Evolutionary conservation across 306 rosid species (phyloP), one percentile per base, ranked within the genome.

Genomic region (Vigna unguiculata): DNA sequence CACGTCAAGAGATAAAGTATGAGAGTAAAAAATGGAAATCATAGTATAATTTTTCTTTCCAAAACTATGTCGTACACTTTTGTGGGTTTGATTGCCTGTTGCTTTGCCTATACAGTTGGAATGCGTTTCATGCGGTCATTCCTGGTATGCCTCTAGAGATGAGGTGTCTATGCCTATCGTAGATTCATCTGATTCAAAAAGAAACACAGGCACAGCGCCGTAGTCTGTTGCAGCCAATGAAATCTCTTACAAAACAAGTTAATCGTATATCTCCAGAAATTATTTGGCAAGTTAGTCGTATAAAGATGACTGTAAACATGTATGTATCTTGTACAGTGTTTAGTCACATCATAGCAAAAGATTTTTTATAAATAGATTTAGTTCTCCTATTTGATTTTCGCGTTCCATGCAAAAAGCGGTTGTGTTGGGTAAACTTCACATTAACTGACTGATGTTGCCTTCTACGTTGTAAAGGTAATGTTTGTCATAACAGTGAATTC

Each of bases 101-200:
- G 59, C 45, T 70, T 62, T 83, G 69, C 79, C 77, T 46, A 78
- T 87, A 64, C 91, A 93, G 98, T 84, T 96, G 90, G 99, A 91
- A 88, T 96, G 99, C 69, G 83, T 78, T 79, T 86, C 87, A 32
- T 93, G 99, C 67, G 99, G 99, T 43, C 80, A 96, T 80, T 85
- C 88, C 69, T 93, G 99, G 99, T 93, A 89, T 81, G 93, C 96
- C 34, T 90, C 93, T 49, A 85, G 96, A 53, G 97, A 96, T 74
- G 97, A 80, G 69, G 88, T 84, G n/a, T 91, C 98, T 65, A 47
- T 60, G 74, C 93, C 86, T 66, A 88, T 96, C 28, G 72, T 90
- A 62, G 91, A 86, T 19, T 80, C 87, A 43, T 70, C 90, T 0
- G 82, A 69, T 69, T 77, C 96, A 9, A 49, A 85, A 72, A 77